These are phyloP conservation scores for Eutrema japonicum DNA, from an alignment of 345 rosid genomes.

Conservation along the genomic window DNA sequence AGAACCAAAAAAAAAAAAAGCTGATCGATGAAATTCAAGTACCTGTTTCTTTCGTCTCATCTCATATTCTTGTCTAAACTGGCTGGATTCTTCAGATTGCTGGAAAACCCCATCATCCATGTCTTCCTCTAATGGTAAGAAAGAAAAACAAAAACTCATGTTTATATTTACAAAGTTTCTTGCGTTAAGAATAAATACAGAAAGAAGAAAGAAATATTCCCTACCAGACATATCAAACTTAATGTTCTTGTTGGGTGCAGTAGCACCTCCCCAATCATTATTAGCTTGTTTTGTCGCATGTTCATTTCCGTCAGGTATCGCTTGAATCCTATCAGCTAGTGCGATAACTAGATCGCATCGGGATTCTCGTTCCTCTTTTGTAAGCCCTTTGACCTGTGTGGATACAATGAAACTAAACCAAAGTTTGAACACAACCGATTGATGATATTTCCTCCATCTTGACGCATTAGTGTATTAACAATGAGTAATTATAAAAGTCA, in stretches of 20 bases:
- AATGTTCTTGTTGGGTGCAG: slow-evolving; percentile 62
- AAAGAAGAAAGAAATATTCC: slow-evolving; percentile 1
- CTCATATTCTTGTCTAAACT: slow-evolving; percentile 77
- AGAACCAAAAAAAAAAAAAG: neutral
- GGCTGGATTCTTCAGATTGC: slow-evolving; percentile 67
- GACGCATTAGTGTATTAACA: neutral
- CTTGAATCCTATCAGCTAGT: slow-evolving; percentile 67
- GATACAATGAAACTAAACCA: neutral
- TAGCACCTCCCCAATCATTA: slow-evolving; percentile 62
- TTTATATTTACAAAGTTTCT: slow-evolving; percentile 14
- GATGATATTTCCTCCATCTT: neutral
- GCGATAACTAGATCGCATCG: slow-evolving; percentile 66
- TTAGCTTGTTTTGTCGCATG: slow-evolving; percentile 46
- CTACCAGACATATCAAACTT: slow-evolving; percentile 73
- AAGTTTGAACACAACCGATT: neutral
- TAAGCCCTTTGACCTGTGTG: slow-evolving; percentile 70
- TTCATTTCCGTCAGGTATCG: slow-evolving; percentile 64
- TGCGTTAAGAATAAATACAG: neutral
- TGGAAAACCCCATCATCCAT: slow-evolving; percentile 57
- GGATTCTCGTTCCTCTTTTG: slow-evolving; percentile 62
- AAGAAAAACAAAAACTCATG: slow-evolving; percentile 2
- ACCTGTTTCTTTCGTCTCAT: slow-evolving; percentile 83
- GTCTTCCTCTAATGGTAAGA: slow-evolving; percentile 53
- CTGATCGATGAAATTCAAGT: slow-evolving; percentile 44
- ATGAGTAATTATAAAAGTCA: neutral